phyloP scores from a whole-genome alignment of 345 rosid genomes.

The Durio zibethinus region DNA sequence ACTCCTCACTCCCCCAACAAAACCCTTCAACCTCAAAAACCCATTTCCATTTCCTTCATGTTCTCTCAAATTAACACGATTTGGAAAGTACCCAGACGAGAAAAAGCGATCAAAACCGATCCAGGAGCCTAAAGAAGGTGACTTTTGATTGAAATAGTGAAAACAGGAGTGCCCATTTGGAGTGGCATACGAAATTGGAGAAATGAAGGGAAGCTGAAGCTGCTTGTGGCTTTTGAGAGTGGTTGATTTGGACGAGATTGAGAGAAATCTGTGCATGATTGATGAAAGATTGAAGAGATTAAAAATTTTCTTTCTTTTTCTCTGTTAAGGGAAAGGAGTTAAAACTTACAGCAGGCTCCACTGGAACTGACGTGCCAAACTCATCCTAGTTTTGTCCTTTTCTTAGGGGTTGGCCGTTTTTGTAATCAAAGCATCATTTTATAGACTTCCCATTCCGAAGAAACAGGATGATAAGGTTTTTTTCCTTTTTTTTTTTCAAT shows the following conservation, averaged over 20 bases:
- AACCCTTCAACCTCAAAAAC: slow-evolving; percentile 5
- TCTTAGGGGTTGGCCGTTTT: not conserved
- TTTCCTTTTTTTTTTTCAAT: too few species aligned
- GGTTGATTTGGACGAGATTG: slow-evolving; percentile 22
- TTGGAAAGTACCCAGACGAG: slow-evolving; percentile 35
- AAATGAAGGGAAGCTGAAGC: slow-evolving; percentile 15
- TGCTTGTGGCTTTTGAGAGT: slow-evolving; percentile 15
- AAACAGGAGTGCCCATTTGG: slow-evolving; percentile 22
- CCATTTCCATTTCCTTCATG: slow-evolving; percentile 10
- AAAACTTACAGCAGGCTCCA: not conserved
- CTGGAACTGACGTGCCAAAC: slow-evolving; percentile 15
- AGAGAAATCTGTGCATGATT: slow-evolving; percentile 46
- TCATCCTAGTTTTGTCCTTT: slow-evolving; percentile 9
- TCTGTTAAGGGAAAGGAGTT: not conserved
- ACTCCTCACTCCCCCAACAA: slow-evolving; percentile 31
- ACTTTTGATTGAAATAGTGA: slow-evolving; percentile 16
- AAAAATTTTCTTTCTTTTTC: not conserved
- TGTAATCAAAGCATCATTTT: not conserved
- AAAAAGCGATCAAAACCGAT: slow-evolving; percentile 6
- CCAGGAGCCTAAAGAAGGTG: slow-evolving; percentile 23
- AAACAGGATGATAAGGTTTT: not conserved
- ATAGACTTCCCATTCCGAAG: too few species aligned
- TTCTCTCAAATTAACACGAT: slow-evolving; percentile 11
- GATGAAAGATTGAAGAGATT: not conserved
- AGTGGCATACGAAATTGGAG: slow-evolving; percentile 14